Base-by-base conservation (phyloP, 2,329 filamentous ascomycete genomes). In the Trichoderma sp. region DNA sequence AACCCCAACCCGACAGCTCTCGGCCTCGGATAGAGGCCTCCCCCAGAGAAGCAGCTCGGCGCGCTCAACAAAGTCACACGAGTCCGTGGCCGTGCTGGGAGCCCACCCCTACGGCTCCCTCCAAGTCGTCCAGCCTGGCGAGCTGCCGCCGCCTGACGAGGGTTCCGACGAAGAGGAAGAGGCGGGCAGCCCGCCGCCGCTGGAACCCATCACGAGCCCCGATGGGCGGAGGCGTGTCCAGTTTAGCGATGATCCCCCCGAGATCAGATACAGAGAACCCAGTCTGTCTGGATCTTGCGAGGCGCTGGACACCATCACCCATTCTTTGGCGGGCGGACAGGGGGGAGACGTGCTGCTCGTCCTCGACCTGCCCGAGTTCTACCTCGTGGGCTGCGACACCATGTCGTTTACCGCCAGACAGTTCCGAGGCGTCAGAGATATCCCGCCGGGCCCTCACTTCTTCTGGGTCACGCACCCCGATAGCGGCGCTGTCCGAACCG, bases 361-460 rank as follows among this genome's bases (percentile, higher is more conserved):
- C 30, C 74, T 85, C 41, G 80, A 81, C 63, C 74, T 88, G 12
- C 84, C 84, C 1, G 73, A 78, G 1, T 74, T 78, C 44, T 83
- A 83, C 64, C 82, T 79, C 2, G 74, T 88, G 19, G 84, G 84
- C 51, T 84, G 82, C 69, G 85, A 87, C 69, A 76, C 79, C 2
- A 72, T 82, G 52, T 81, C 81, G 2, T 79, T 85, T 67, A 81
- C 78, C 17, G 78, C 78, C 5, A 76, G 74, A 47, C 74, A 79
- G 24, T 84, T 88, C 68, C 75, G 76, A 7, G 86, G 86, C 21
- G 78, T 89, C 65, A 80, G 80, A 24, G 78, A 85, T 63, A 77
- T 89, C 28, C 84, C 85, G 0, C 71, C 77, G 0, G 87, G 87
- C 0, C 73, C 82, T 15, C 87, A 89, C 71, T 83, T 89, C 66